Evolutionary conservation across 352 stramenopile species (phyloP).

Genomic region (Pilasporangium apinafurcum): DNA sequence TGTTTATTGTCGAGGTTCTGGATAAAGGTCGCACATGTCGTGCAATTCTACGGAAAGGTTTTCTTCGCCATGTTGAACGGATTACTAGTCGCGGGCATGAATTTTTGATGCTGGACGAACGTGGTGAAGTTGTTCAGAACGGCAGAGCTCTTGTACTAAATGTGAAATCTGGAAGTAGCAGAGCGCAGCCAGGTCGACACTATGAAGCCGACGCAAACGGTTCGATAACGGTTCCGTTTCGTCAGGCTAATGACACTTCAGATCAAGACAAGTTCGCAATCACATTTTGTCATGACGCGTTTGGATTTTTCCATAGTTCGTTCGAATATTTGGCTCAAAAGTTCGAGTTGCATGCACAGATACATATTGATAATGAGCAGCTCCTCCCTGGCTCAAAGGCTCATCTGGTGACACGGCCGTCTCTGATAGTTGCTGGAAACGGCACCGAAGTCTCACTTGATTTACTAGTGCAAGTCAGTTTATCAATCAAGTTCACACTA

Average conservation of each 20-base stretch:
- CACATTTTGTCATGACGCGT: conserved; percentile 23
- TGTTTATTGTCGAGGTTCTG: conserved; percentile 62
- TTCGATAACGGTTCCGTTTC: conserved; percentile 37
- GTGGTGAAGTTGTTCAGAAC: conserved; percentile 23
- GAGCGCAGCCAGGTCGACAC: conserved; percentile 22
- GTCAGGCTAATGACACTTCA: conserved; percentile 12
- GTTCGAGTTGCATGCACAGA: conserved; percentile 24
- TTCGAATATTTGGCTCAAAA: conserved; percentile 33
- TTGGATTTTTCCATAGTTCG: conserved; percentile 29
- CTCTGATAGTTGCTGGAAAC: conserved; percentile 10
- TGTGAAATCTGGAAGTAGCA: conserved; percentile 20
- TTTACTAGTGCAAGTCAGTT: conserved; percentile 10
- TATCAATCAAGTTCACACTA: conserved; percentile 21
- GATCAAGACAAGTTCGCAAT: conserved; percentile 33
- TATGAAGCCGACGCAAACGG: conserved; percentile 20
- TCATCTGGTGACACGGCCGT: conserved; percentile 18
- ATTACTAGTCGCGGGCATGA: conserved; percentile 39
- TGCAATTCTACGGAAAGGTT: conserved; percentile 49
- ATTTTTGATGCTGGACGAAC: conserved; percentile 45
- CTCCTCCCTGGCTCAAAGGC: conserved; percentile 31
- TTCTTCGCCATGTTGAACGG: conserved; percentile 38
- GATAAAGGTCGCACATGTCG: conserved; percentile 46
- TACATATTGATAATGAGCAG: conserved; percentile 49
- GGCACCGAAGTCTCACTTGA: neutral
- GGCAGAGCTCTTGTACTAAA: conserved; percentile 32